Conservation (phyloP, 78 protist species). For the Isochrysis galbana region DNA sequence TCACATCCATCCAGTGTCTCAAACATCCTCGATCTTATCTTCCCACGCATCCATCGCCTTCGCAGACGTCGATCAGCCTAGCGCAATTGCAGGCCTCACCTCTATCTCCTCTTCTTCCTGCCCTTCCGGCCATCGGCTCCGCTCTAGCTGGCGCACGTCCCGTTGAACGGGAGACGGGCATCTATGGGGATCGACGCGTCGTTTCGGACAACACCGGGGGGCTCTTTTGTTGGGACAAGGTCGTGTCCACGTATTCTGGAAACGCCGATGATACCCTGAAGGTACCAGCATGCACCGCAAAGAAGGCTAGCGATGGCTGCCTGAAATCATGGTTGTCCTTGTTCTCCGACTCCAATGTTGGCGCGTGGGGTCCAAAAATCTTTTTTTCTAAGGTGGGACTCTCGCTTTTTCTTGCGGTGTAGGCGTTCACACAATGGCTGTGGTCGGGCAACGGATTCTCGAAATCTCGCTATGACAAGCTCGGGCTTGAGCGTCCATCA, state of each 20-base stretch:
- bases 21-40: too few species aligned
- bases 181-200: background rate
- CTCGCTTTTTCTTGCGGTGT: too few species aligned
- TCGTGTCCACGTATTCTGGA: background rate
- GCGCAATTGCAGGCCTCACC: background rate
- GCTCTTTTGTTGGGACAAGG: background rate
- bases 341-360: too few species aligned
- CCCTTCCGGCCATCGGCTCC: background rate
- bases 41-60: too few species aligned
- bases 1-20: too few species aligned
- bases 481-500: background rate
- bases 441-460: constrained; percentile 3
- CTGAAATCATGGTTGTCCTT: too few species aligned
- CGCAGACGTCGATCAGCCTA: background rate
- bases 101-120: background rate
- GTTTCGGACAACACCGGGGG: background rate
- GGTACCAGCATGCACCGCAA: too few species aligned
- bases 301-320: too few species aligned
- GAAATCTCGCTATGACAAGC: background rate
- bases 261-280: background rate
- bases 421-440: background rate
- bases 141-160: background rate
- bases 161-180: background rate
- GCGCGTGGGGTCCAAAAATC: too few species aligned
- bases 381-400: too few species aligned